These are phyloP conservation scores for Capronia americana DNA, from an alignment of 2,329 filamentous ascomycete species.

Conservation along the genomic window DNA sequence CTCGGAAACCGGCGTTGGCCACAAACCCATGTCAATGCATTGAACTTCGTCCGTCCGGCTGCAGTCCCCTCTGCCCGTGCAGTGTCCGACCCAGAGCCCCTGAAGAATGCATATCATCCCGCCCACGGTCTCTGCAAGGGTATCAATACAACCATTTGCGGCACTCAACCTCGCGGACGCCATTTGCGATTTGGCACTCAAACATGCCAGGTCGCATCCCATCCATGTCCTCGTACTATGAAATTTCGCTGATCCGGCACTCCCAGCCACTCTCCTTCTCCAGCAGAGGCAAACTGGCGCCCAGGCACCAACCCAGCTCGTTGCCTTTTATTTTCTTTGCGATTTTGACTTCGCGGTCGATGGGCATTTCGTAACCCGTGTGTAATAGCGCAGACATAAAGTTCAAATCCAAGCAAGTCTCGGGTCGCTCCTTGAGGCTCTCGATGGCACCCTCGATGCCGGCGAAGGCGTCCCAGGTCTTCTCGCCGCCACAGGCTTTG, in stretches of 20 bases:
- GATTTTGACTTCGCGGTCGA: conserved; percentile 94
- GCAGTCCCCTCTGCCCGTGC: not conserved
- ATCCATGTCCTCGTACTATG: conserved; percentile 51
- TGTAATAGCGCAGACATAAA: conserved; percentile 94
- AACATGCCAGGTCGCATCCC: not conserved
- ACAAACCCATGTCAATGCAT: not conserved
- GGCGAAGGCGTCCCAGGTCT: conserved; percentile 80
- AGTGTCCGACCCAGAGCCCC: not conserved
- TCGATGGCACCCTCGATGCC: conserved; percentile 77
- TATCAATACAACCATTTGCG: not conserved
- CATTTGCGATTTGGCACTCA: not conserved
- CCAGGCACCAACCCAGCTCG: conserved; percentile 96
- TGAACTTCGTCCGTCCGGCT: not conserved
- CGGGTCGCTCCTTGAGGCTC: conserved; percentile 80
- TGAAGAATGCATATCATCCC: not conserved
- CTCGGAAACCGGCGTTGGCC: not conserved
- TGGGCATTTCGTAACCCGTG: conserved; percentile 96
- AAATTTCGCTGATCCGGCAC: conserved; percentile 80
- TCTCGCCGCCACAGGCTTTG: conserved; percentile 81
- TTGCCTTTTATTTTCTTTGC: conserved; percentile 99
- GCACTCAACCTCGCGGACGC: not conserved
- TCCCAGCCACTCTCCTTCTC: conserved; percentile 84
- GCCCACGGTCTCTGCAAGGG: not conserved
- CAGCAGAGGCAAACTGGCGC: conserved; percentile 87
- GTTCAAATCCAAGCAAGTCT: conserved; percentile 93